A percentile compares a stretch with the other conserved stretches of the same genome.
phyloP scores from a whole-genome alignment of 2,329 filamentous ascomycete species.

The Metarhizium humberi region DNA sequence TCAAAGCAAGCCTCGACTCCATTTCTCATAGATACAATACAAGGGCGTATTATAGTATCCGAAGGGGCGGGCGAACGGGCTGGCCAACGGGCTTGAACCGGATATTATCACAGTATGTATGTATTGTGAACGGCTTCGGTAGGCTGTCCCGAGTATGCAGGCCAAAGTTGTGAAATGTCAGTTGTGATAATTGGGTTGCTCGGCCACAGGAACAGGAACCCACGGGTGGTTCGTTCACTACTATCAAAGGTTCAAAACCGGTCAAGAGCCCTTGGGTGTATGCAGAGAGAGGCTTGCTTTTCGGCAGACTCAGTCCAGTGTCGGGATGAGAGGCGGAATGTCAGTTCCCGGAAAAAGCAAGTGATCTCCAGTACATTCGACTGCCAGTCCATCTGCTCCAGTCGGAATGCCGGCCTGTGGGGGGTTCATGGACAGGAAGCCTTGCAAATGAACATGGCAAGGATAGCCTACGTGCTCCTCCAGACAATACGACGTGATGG shows the following conservation, averaged over 20 bases:
- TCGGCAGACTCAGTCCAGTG: background rate
- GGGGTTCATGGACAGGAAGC: background rate
- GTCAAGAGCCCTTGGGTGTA: background rate
- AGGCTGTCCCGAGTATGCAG: background rate
- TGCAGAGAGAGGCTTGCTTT: background rate
- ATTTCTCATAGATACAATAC: background rate
- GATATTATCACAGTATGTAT: background rate
- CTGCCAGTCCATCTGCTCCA: background rate
- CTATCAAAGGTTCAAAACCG: too few relatives aligned
- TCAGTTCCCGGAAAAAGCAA: background rate
- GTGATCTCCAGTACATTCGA: background rate
- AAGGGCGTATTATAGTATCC: background rate
- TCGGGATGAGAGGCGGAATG: background rate
- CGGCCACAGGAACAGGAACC: too few relatives aligned
- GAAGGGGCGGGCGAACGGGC: background rate
- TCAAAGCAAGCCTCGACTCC: background rate
- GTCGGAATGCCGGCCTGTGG: background rate
- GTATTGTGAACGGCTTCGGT: background rate
- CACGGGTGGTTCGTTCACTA: too few relatives aligned
- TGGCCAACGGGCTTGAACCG: background rate
- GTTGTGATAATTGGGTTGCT: background rate
- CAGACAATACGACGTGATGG: background rate
- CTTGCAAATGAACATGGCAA: background rate
- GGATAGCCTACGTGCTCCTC: background rate
- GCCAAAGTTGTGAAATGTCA: background rate